Conservation (phyloP, 495 filamentous ascomycete genomes). For the Letharia lupina region DNA sequence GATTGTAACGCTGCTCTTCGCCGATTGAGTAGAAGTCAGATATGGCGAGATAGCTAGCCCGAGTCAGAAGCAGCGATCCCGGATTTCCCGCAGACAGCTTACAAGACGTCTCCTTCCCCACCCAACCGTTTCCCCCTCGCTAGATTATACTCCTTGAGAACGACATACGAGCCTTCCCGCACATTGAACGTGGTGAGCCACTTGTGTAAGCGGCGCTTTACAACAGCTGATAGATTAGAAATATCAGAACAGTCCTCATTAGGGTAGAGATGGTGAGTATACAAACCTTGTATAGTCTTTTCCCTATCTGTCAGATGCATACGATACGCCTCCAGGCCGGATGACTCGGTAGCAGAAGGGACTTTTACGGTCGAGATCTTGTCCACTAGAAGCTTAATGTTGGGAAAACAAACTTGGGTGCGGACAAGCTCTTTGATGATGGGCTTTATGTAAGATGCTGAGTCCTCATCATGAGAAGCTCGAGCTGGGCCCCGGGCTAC, state of each 20-base stretch:
- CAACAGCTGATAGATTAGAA: conserved; percentile 14
- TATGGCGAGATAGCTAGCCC: conserved; percentile 23
- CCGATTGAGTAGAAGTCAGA: conserved; percentile 25
- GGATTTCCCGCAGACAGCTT: background rate
- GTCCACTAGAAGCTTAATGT: conserved; percentile 25
- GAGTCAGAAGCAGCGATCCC: background rate
- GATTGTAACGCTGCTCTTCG: conserved; percentile 11
- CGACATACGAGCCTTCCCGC: conserved; percentile 23
- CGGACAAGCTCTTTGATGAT: conserved; percentile 26
- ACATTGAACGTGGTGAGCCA: conserved; percentile 14
- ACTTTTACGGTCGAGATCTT: conserved; percentile 9
- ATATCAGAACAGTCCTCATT: background rate
- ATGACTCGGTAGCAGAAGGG: background rate
- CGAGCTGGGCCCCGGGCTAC: background rate
- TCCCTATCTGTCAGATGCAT: conserved; percentile 25
- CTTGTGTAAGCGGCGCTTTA: conserved; percentile 23
- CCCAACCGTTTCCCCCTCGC: conserved; percentile 18
- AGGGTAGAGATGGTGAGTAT: background rate
- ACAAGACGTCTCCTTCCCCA: conserved; percentile 23
- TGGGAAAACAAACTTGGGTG: conserved; percentile 23
- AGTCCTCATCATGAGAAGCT: conserved; percentile 5
- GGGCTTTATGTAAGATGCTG: conserved; percentile 17
- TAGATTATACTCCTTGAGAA: conserved; percentile 23
- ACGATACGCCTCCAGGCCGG: conserved; percentile 15
- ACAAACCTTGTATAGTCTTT: conserved; percentile 23